Evolutionary conservation across 805 yeast genomes (phyloP).

Genomic region (Kregervanrija fluxuum): DNA sequence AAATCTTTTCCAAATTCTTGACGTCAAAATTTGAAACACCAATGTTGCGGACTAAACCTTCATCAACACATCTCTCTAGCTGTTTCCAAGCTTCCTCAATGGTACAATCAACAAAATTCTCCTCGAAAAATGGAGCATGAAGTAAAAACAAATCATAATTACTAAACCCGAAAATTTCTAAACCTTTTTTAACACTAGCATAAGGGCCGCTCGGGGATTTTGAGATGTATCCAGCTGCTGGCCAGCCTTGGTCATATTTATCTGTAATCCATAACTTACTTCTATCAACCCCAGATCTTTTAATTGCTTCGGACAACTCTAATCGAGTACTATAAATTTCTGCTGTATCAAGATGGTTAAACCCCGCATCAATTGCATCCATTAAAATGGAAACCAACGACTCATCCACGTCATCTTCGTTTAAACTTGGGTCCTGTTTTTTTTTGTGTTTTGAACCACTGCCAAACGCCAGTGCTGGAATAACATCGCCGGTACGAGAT

Average conservation of each 20-base stretch:
- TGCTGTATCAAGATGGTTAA: conserved; percentile 60
- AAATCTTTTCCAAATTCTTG: conserved; percentile 35
- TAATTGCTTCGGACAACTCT: conserved; percentile 52
- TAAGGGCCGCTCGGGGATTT: conserved; percentile 34
- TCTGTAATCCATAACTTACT: conserved; percentile 52
- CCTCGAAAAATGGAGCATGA: conserved; percentile 48
- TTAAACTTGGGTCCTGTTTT: conserved; percentile 17
- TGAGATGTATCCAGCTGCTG: conserved; percentile 10
- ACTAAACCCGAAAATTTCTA: conserved; percentile 40
- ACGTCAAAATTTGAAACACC: conserved; percentile 59
- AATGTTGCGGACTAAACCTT: conserved; percentile 40
- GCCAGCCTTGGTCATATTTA: conserved; percentile 43
- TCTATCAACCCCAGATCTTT: conserved; percentile 36
- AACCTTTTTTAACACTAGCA: conserved; percentile 38
- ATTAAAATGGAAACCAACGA: conserved; percentile 39
- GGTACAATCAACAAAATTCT: conserved; percentile 36
- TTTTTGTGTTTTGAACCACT: conserved; percentile 54
- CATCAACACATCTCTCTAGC: conserved; percentile 34
- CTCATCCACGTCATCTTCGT: conserved; percentile 22
- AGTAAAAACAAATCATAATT: conserved; percentile 57
- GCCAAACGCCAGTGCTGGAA: conserved; percentile 43
- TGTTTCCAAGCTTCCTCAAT: conserved; percentile 46
- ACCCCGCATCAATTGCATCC: conserved; percentile 44
- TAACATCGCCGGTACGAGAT: conserved; percentile 23
- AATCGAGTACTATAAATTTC: conserved; percentile 54